Evolutionary conservation across 345 rosid genomes (phyloP).

Genomic region (Eucalyptus pauciflora): DNA sequence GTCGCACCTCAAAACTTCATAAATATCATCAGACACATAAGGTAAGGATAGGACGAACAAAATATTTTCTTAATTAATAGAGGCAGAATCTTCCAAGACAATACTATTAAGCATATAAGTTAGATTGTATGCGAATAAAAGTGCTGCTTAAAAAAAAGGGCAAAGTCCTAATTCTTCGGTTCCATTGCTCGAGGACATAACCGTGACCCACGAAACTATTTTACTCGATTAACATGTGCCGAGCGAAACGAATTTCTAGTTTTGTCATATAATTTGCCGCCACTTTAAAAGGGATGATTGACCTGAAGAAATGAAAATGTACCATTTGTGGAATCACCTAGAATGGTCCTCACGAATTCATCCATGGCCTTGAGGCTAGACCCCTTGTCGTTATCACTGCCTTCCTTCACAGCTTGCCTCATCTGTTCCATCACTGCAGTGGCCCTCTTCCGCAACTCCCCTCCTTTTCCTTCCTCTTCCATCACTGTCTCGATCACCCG

Average conservation of each 20-base stretch:
- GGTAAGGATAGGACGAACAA: not conserved
- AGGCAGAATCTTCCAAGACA: not conserved
- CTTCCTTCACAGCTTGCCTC: constrained; percentile 7
- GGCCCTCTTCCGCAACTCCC: constrained; percentile 12
- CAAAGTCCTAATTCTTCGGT: not conserved
- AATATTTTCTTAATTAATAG: not conserved
- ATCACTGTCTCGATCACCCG: constrained; percentile 1
- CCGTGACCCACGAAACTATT: not conserved
- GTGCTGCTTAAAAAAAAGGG: not conserved
- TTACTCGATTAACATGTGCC: not conserved
- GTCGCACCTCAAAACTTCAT: not conserved
- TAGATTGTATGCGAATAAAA: not conserved
- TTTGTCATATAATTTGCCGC: not conserved
- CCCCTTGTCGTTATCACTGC: not conserved
- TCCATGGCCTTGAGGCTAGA: not conserved
- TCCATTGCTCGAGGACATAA: not conserved
- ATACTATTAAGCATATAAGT: not conserved
- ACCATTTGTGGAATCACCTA: not conserved
- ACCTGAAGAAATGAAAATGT: not conserved
- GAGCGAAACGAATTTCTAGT: not conserved
- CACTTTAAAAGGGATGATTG: not conserved
- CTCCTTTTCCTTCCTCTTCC: not conserved
- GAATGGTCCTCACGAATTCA: not conserved
- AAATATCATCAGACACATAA: not conserved
- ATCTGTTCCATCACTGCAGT: not conserved